A percentile compares a stretch with the other conserved stretches of the same genome.
Conservation (phyloP, 1,284 basidiomycete genomes). For the Gomphus sp. region DNA sequence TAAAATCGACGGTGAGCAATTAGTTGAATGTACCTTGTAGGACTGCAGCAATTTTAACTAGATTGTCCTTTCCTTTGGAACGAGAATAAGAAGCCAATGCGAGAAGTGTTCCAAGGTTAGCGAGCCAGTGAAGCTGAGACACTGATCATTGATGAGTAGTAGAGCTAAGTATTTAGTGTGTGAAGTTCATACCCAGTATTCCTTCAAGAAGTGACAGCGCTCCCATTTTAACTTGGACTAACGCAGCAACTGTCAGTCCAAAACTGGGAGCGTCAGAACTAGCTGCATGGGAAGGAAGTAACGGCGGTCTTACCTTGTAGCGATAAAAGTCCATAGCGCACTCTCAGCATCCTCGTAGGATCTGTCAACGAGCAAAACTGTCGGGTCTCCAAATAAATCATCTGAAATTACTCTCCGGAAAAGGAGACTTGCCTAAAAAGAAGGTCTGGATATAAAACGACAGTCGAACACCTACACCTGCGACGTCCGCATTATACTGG, state of each 20-base stretch:
- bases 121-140: slow-evolving; percentile 20
- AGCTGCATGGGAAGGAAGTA: background rate
- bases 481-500: slow-evolving; percentile 21
- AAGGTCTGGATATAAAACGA: slow-evolving; percentile 35
- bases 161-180: background rate
- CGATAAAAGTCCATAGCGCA: slow-evolving; percentile 33
- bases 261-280: slow-evolving; percentile 15
- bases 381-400: background rate
- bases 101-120: slow-evolving; percentile 32
- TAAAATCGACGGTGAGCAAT: background rate
- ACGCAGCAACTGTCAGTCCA: slow-evolving; percentile 29
- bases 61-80: slow-evolving; percentile 25
- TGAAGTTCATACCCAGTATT: background rate
- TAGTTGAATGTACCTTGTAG: slow-evolving; percentile 23
- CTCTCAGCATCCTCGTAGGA: slow-evolving; percentile 27
- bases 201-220: slow-evolving; percentile 25
- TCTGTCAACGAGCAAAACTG: slow-evolving; percentile 29
- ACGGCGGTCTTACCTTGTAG: slow-evolving; percentile 17
- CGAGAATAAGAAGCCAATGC: slow-evolving; percentile 32
- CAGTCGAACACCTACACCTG: slow-evolving; percentile 30
- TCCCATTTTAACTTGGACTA: slow-evolving; percentile 19
- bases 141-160: slow-evolving; percentile 18
- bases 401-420: background rate
- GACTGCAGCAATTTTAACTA: slow-evolving; percentile 29
- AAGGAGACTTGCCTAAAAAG: slow-evolving; percentile 21